These are phyloP conservation scores for Saposhnikovia divaricata DNA, from an alignment of 129 eudicot genomes.

Conservation along the genomic window DNA sequence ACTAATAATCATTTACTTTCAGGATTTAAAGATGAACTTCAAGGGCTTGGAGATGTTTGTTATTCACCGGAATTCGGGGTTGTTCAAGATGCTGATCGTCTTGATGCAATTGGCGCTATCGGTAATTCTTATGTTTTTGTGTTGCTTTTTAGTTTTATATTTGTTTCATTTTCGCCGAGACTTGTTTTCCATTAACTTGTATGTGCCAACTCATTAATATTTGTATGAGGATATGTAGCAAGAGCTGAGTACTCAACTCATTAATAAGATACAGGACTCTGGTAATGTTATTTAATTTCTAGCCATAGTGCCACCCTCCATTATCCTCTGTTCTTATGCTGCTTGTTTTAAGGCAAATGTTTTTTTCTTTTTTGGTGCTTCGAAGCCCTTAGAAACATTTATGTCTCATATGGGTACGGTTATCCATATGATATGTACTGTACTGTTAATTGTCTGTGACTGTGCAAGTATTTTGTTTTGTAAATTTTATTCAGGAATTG, in stretches of 20 bases:
- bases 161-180: neutral
- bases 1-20: slow-evolving; percentile 12
- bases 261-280: neutral
- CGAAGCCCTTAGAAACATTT: neutral
- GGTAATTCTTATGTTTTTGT: slow-evolving; percentile 34
- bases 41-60: slow-evolving; percentile 33
- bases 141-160: slow-evolving; percentile 4
- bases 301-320: neutral
- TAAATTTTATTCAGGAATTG: slow-evolving; percentile 49
- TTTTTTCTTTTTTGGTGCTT: neutral
- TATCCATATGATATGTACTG: neutral
- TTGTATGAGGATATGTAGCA: neutral
- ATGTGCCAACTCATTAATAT: neutral
- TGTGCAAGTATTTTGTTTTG: neutral
- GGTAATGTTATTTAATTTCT: neutral
- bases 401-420: neutral
- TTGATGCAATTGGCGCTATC: slow-evolving; percentile 98
- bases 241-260: neutral
- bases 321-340: neutral
- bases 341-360: neutral
- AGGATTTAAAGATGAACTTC: slow-evolving; percentile 92
- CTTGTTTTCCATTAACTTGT: neutral
- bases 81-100: slow-evolving; percentile 99
- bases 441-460: neutral
- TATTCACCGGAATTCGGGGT: slow-evolving; percentile 58